Conservation (phyloP, 306 rosid genomes). For the Inga oerstediana region DNA sequence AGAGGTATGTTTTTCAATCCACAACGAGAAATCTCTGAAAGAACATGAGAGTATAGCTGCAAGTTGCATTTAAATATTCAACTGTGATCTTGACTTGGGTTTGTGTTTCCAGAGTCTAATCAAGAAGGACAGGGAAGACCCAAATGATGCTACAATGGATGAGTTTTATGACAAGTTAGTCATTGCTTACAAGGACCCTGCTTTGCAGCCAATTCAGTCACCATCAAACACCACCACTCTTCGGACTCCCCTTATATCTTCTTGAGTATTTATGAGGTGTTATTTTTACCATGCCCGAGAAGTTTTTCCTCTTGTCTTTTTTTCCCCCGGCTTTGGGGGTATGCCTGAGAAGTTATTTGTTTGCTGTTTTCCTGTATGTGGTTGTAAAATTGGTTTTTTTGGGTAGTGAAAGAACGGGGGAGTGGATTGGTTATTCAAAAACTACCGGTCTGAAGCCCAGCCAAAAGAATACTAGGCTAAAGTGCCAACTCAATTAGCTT, state of each 20-base stretch:
- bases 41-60: conserved; percentile 2
- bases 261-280: conserved; percentile 32
- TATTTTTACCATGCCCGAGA: neutral
- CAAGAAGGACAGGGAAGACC: conserved; percentile 80
- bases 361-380: conserved; percentile 3
- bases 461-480: neutral
- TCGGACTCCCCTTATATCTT: conserved; percentile 60
- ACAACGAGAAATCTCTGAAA: neutral
- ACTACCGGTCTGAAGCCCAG: neutral
- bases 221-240: conserved; percentile 49
- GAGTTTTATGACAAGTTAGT: conserved; percentile 64
- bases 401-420: neutral
- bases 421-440: neutral
- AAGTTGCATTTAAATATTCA: conserved; percentile 4
- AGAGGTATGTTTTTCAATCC: conserved; percentile 58
- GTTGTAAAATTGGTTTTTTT: neutral
- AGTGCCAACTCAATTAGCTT: neutral
- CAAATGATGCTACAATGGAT: conserved; percentile 52
- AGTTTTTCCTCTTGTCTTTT: neutral
- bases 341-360: neutral
- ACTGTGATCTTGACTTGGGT: conserved; percentile 24
- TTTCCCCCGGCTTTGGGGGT: neutral
- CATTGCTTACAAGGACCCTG: conserved; percentile 73
- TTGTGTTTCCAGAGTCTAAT: conserved; percentile 69
- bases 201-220: conserved; percentile 61